These are phyloP conservation scores for Myotisia sp. DNA, from an alignment of 2,329 filamentous ascomycete species.

Conservation along the genomic window DNA sequence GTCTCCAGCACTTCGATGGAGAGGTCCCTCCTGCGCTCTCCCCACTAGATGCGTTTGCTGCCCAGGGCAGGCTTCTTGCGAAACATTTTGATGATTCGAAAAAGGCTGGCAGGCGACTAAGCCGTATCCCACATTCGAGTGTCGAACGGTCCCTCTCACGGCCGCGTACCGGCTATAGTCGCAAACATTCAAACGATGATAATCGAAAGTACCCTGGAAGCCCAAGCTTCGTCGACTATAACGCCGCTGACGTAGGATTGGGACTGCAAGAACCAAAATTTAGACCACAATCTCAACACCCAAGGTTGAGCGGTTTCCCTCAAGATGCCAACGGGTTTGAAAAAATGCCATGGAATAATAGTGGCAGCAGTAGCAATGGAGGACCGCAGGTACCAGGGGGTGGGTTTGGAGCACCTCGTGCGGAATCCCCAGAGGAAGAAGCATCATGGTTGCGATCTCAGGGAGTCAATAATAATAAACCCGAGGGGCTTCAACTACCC, in stretches of 20 bases:
- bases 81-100: conserved; percentile 71
- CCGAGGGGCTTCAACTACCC: too few species aligned
- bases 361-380: background rate
- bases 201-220: conserved; percentile 22
- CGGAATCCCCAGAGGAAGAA: conserved; percentile 22
- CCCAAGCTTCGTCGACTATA: too few species aligned
- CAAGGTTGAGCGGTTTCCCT: conserved; percentile 53
- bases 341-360: conserved; percentile 5
- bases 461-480: conserved; percentile 1
- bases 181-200: conserved; percentile 53
- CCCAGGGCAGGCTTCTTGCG: conserved; percentile 77
- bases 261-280: conserved; percentile 27
- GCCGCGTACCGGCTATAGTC: conserved; percentile 66
- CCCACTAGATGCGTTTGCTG: conserved; percentile 84
- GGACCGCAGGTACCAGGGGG: conserved; percentile 1
- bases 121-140: conserved; percentile 68
- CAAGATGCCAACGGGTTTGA: conserved; percentile 32
- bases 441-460: conserved; percentile 11
- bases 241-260: too few species aligned
- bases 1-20: conserved; percentile 56
- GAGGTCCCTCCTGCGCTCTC: conserved; percentile 74
- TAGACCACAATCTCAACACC: conserved; percentile 60
- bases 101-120: conserved; percentile 63
- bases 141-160: conserved; percentile 69
- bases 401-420: conserved; percentile 17